A percentile compares a stretch with the other conserved stretches of the same genome.
These are phyloP conservation scores for Arabidopsis thaliana DNA, from an alignment of 345 rosid genomes.

Conservation along the genomic window TAIR10.1 NC_003075.7:12103501-12104000, in stretches of 20 bases:
- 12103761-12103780: neutral
- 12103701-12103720: conserved; percentile 61
- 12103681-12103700: conserved; percentile 91
- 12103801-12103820: conserved; percentile 86
- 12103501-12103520: conserved; percentile 82
- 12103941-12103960: conserved; percentile 5
- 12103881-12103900: conserved; percentile 57
- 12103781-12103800: conserved; percentile 29
- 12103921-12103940: neutral
- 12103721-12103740: neutral
- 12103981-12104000: conserved; percentile 83
- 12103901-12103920: neutral
- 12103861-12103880: conserved; percentile 85
- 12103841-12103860: conserved; percentile 84
- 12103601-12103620: neutral
- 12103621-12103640: conserved; percentile 66
- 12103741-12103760: neutral
- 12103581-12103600: neutral
- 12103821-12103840: conserved; percentile 84
- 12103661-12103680: conserved; percentile 93
- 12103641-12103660: conserved; percentile 78
- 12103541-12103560: conserved; percentile 59
- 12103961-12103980: conserved; percentile 74
- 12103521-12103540: conserved; percentile 88
- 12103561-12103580: conserved; percentile 7